These are phyloP conservation scores for Penicillium psychrofluorescens DNA, from an alignment of 495 filamentous ascomycete species.

Conservation along the genomic window DNA sequence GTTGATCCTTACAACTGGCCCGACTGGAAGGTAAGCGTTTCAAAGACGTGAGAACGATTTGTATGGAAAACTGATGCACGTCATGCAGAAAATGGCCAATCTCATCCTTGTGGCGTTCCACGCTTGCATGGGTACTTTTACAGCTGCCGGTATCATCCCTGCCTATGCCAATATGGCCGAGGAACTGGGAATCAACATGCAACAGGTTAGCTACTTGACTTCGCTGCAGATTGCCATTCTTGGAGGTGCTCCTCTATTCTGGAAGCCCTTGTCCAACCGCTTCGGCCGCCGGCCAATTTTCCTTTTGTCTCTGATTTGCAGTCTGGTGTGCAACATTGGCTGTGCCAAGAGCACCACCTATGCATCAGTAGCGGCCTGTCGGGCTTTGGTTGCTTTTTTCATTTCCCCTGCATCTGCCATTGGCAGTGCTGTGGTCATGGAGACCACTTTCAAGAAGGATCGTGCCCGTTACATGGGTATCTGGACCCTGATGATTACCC, in stretches of 20 bases:
- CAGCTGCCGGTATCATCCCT: constrained; percentile 45
- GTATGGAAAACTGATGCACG: constrained; percentile 4
- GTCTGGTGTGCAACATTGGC: constrained; percentile 37
- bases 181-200: constrained; percentile 32
- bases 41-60: neutral
- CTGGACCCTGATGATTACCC: constrained; percentile 44
- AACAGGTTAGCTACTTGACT: constrained; percentile 41
- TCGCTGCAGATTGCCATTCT: constrained; percentile 44
- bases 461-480: constrained; percentile 46
- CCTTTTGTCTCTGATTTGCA: constrained; percentile 38
- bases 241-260: constrained; percentile 42
- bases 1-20: constrained; percentile 54
- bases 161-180: constrained; percentile 39
- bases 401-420: constrained; percentile 48
- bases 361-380: constrained; percentile 31
- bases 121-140: constrained; percentile 51
- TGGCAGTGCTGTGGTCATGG: constrained; percentile 44
- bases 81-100: constrained; percentile 44
- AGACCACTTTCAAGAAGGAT: constrained; percentile 44
- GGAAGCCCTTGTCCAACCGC: constrained; percentile 51
- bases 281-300: constrained; percentile 49
- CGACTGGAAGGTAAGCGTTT: constrained; percentile 42
- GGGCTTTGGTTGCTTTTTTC: constrained; percentile 44
- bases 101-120: constrained; percentile 48
- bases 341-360: constrained; percentile 38